phyloP scores from a whole-genome alignment of 2,329 filamentous ascomycete species.

The Arachnopeziza araneosa region DNA sequence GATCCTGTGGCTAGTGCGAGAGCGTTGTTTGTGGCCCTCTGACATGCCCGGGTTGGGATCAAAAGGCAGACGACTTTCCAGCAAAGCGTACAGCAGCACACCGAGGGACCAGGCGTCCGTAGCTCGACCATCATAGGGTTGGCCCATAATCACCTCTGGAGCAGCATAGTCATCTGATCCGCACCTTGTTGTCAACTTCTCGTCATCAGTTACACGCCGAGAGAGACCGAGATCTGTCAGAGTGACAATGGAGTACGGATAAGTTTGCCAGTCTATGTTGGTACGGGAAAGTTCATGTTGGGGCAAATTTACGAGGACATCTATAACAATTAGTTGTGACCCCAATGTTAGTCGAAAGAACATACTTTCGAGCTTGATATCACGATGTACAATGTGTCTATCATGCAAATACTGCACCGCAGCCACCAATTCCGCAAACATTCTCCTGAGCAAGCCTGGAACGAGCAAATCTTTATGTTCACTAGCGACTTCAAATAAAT shows the following conservation, averaged over 20 bases:
- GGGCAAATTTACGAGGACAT: constrained; percentile 85
- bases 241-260: constrained; percentile 79
- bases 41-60: constrained; percentile 80
- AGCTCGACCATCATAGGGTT: constrained; percentile 85
- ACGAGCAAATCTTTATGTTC: constrained; percentile 62
- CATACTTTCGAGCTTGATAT: constrained; percentile 97
- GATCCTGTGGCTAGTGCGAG: constrained; percentile 86
- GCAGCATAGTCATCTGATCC: constrained; percentile 97
- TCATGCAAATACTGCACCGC: constrained; percentile 83
- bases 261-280: constrained; percentile 61
- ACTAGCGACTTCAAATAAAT: constrained; percentile 89
- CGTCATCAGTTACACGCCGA: constrained; percentile 75
- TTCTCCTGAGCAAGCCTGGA: constrained; percentile 67
- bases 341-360: constrained; percentile 19
- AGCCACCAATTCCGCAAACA: constrained; percentile 83
- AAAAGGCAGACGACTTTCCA: constrained; percentile 90
- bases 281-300: constrained; percentile 56
- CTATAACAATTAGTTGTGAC: constrained; percentile 38
- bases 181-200: constrained; percentile 87
- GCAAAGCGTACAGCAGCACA: constrained; percentile 84
- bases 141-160: constrained; percentile 91
- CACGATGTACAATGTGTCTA: constrained; percentile 84
- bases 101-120: constrained; percentile 95
- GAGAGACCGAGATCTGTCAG: constrained; percentile 90
- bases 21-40: constrained; percentile 69